Percentiles rank a stretch among this genome's conserved stretches.
These are phyloP conservation scores for Veloporphyrellus conicus DNA, from an alignment of 1,284 basidiomycete genomes.

Conservation along the genomic window DNA sequence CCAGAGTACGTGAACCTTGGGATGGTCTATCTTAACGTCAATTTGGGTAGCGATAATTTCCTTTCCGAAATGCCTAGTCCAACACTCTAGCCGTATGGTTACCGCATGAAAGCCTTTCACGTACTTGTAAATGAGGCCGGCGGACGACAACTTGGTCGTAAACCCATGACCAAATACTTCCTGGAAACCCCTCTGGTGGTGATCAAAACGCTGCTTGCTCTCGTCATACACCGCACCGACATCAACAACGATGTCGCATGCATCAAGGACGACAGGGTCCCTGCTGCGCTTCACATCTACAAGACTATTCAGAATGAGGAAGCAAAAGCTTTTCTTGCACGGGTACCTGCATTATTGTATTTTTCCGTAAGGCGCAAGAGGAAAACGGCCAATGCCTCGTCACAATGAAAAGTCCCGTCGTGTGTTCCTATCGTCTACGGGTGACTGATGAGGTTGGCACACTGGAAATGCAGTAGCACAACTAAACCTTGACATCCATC, in stretches of 20 bases:
- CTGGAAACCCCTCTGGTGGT: constrained; percentile 92
- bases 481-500: constrained; percentile 41
- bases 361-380: constrained; percentile 76
- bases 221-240: constrained; percentile 93
- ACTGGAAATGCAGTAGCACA: neutral
- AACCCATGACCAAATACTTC: constrained; percentile 87
- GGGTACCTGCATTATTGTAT: constrained; percentile 71
- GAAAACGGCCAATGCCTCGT: constrained; percentile 93
- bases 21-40: constrained; percentile 50
- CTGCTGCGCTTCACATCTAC: constrained; percentile 73
- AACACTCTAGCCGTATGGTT: constrained; percentile 3
- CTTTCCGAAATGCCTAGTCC: constrained; percentile 82
- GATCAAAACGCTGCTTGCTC: constrained; percentile 79
- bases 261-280: constrained; percentile 74
- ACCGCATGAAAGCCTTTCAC: constrained; percentile 18
- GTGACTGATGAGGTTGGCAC: neutral
- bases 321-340: neutral
- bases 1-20: constrained; percentile 74
- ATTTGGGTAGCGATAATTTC: constrained; percentile 76
- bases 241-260: constrained; percentile 95
- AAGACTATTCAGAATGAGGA: constrained; percentile 7
- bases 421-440: constrained; percentile 82
- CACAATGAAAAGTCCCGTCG: constrained; percentile 95
- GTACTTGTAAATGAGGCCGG: constrained; percentile 92
- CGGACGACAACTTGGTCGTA: constrained; percentile 86